Evolutionary conservation across 1,284 basidiomycete genomes (phyloP).

Genomic region (Cryptococcus sp.): DNA sequence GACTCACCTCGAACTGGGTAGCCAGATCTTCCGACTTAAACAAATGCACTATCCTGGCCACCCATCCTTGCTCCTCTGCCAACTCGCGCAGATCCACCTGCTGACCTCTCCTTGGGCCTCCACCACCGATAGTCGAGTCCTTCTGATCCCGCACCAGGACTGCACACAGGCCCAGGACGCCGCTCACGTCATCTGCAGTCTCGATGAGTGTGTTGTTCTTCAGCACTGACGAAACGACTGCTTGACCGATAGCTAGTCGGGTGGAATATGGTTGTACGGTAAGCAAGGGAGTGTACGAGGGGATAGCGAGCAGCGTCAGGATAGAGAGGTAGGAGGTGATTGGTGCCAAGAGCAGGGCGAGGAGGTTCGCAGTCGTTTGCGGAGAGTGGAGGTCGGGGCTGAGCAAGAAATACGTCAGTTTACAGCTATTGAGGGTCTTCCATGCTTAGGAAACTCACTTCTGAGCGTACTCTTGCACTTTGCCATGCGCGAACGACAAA

Average conservation of each 20-base stretch:
- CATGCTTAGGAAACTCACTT: constrained; percentile 59
- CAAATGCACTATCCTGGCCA: constrained; percentile 91
- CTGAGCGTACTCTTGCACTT: constrained; percentile 78
- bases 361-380: constrained; percentile 83
- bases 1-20: constrained; percentile 79
- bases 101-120: constrained; percentile 59
- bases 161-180: constrained; percentile 84
- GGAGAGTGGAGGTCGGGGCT: constrained; percentile 84
- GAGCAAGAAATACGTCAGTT: constrained; percentile 4
- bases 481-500: constrained; percentile 78
- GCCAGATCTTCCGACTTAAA: constrained; percentile 81
- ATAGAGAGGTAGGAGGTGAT: constrained; percentile 93
- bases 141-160: constrained; percentile 87
- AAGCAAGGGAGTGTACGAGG: constrained; percentile 79
- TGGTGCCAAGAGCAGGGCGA: constrained; percentile 82
- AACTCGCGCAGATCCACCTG: constrained; percentile 77
- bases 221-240: constrained; percentile 84
- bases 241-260: constrained; percentile 83
- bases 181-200: constrained; percentile 84
- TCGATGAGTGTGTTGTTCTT: constrained; percentile 94
- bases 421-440: neutral
- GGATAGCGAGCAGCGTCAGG: constrained; percentile 87
- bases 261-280: constrained; percentile 82
- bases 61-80: constrained; percentile 96
- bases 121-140: constrained; percentile 61